Evolutionary conservation across 768 basidiomycete genomes (phyloP).

Genomic region (Collybiopsis confluens): DNA sequence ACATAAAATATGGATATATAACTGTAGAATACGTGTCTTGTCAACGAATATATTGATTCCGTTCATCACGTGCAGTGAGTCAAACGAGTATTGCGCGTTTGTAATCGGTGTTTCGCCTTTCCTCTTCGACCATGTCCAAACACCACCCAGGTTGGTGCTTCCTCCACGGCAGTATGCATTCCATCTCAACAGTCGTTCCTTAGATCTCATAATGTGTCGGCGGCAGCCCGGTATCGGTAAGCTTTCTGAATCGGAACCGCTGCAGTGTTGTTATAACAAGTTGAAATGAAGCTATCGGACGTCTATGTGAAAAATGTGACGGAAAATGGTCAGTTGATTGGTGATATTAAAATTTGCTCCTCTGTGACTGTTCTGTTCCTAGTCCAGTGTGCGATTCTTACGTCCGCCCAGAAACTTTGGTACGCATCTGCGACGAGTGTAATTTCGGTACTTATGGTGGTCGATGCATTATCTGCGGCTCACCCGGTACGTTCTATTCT

Average conservation of each 20-base stretch:
- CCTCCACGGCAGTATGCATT: not conserved
- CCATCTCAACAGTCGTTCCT: not conserved
- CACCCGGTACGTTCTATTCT: conserved; percentile 64
- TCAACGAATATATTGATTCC: too few species aligned
- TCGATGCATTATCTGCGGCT: conserved; percentile 95
- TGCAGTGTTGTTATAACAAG: conserved; percentile 8
- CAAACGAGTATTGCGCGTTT: too few species aligned
- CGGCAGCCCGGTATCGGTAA: conserved; percentile 95
- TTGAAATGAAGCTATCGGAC: conserved; percentile 74
- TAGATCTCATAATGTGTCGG: conserved; percentile 98
- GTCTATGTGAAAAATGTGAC: conserved; percentile 98
- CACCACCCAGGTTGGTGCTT: conserved; percentile 71
- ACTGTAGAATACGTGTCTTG: too few species aligned
- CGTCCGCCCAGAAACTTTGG: conserved; percentile 96
- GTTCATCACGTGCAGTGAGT: too few species aligned
- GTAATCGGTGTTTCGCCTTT: too few species aligned
- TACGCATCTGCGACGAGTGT: conserved; percentile 98
- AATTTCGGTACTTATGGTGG: conserved; percentile 99
- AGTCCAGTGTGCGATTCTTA: conserved; percentile 99
- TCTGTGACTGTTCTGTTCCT: not conserved
- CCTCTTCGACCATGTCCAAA: conserved; percentile 62
- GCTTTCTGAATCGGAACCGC: conserved; percentile 17
- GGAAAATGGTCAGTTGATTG: conserved; percentile 83
- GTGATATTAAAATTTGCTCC: conserved; percentile 1
- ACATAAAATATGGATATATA: not conserved